Conservation (phyloP, 768 basidiomycete species). For the Suillus occidentalis region DNA sequence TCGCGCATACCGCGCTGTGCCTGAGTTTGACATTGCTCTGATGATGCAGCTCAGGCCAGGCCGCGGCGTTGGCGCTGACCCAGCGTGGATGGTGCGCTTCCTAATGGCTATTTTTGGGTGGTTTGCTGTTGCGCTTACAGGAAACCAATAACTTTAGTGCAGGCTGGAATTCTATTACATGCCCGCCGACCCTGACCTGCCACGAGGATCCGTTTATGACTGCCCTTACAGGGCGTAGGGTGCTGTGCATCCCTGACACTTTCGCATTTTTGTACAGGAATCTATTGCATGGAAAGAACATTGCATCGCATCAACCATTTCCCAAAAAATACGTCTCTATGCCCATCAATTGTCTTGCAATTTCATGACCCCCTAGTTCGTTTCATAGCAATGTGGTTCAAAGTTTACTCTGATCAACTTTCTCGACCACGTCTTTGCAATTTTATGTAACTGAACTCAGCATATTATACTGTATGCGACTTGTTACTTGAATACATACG, state of each 20-base stretch:
- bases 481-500: neutral
- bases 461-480: neutral
- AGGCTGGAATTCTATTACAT: neutral
- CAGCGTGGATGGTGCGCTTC: conserved; percentile 79
- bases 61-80: conserved; percentile 66
- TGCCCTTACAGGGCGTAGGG: conserved; percentile 1
- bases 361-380: neutral
- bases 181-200: conserved; percentile 3
- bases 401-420: neutral
- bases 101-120: conserved; percentile 80
- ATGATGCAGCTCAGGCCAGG: conserved; percentile 79
- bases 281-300: neutral
- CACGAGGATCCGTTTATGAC: neutral
- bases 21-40: conserved; percentile 61
- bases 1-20: conserved; percentile 40
- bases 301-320: neutral
- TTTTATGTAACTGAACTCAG: neutral
- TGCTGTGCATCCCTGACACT: conserved; percentile 3
- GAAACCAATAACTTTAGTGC: conserved; percentile 25
- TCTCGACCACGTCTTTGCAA: neutral
- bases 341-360: neutral
- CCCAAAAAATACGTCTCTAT: neutral
- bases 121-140: conserved; percentile 60
- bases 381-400: neutral
- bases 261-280: conserved; percentile 18